Conservation (phyloP, 352 stramenopile genomes). For the Aphanomyces cochlioides region DNA sequence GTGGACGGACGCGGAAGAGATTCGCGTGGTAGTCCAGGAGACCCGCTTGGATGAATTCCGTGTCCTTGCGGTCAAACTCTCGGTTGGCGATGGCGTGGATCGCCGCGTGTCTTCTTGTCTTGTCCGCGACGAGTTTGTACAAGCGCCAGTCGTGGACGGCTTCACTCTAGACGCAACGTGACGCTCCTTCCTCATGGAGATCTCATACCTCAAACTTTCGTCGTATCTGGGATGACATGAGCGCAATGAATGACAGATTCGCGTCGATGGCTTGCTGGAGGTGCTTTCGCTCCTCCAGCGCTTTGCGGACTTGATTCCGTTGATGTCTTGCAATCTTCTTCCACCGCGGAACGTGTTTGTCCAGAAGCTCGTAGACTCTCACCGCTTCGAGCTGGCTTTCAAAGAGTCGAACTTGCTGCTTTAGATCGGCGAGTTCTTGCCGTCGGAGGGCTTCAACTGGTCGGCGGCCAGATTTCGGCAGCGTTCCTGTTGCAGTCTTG, state of each 20-base stretch:
- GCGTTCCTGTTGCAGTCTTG: no score
- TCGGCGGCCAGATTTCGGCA: neutral
- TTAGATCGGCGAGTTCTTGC: neutral
- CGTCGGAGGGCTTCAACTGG: neutral
- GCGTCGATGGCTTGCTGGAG: neutral
- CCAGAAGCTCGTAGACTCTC: neutral
- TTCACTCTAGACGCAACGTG: no score
- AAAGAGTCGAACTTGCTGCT: neutral
- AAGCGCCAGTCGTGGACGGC: neutral
- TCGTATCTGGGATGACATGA: slow-evolving; percentile 1
- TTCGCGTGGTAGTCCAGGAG: neutral
- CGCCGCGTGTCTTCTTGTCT: neutral
- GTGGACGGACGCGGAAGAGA: neutral
- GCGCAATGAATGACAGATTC: neutral
- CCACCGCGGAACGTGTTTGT: neutral
- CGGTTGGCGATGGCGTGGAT: slow-evolving; percentile 17
- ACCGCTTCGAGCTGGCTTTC: neutral
- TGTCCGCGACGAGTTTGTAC: slow-evolving; percentile 18
- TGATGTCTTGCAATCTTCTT: neutral
- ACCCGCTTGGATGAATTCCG: slow-evolving; percentile 18
- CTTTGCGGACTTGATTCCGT: neutral
- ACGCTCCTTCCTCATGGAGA: no score
- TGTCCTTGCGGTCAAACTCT: slow-evolving; percentile 17
- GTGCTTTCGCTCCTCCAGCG: neutral
- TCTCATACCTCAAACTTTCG: neutral